A percentile compares a stretch with the other conserved stretches of the same genome.
Evolutionary conservation across 768 basidiomycete genomes (phyloP).

Genomic region (Suillus luteus): DNA sequence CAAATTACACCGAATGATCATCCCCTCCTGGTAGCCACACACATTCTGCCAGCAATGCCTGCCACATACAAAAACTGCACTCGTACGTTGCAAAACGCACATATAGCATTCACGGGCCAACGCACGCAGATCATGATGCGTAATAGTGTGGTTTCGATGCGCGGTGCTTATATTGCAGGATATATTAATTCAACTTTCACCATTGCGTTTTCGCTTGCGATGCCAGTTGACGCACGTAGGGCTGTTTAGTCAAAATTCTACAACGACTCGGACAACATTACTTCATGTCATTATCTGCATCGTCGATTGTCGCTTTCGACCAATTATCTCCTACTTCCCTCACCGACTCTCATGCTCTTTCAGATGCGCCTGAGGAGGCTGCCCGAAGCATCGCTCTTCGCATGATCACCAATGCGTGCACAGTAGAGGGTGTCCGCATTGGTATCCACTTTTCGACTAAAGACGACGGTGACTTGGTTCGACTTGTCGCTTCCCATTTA

Average conservation of each 20-base stretch:
- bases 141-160: not conserved
- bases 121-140: not conserved
- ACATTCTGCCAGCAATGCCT: not conserved
- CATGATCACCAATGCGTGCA: slow-evolving; percentile 50
- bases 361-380: slow-evolving; percentile 59
- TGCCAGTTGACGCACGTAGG: not conserved
- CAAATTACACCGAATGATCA: not conserved
- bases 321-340: slow-evolving; percentile 13
- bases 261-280: not conserved
- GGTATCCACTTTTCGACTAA: slow-evolving; percentile 62
- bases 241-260: not conserved
- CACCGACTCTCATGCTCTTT: slow-evolving; percentile 46
- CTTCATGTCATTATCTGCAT: slow-evolving; percentile 23
- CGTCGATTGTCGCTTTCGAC: slow-evolving; percentile 23
- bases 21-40: not conserved
- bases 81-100: not conserved
- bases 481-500: slow-evolving; percentile 53
- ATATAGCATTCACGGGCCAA: not conserved
- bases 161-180: not conserved
- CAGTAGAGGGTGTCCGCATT: slow-evolving; percentile 54
- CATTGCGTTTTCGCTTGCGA: not conserved
- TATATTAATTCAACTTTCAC: not conserved
- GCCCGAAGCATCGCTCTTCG: slow-evolving; percentile 57
- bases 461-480: slow-evolving; percentile 58
- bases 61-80: not conserved